Base-by-base conservation (phyloP, 441 rosid species). In the Pelargonium myrrhifolium region DNA sequence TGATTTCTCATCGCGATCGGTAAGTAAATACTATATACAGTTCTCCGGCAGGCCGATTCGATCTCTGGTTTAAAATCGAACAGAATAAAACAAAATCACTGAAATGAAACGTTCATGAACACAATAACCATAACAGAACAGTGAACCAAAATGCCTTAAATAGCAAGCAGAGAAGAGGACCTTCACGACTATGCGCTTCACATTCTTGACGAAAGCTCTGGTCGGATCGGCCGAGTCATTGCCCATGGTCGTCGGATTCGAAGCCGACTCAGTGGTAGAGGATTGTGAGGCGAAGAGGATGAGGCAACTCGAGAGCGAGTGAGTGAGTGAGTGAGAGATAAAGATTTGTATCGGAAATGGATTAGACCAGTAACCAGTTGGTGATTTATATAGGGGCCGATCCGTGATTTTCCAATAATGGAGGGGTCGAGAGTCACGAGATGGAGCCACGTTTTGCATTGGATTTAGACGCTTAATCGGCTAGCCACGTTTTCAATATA, bases 111-210 rank as follows among this genome's bases (percentile, higher is more conserved):
- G 3, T 49, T 17, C 55, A 49, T 49, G 55, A 49, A 49, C 56
- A n/a, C 20, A 49, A 2, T 17, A 24, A 45, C 51, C n/a, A 45
- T 10, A 11, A 12, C 11, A 45, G 53, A 45, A 45, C 4, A 12
- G 14, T 45, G n/a, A n/a, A 49, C 17, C 56, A 14, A 28, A 28
- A 28, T 24, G 26, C 1, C 26, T 24, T 11, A 49, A 49, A 49
- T 49, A 17, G 55, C 4, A 49, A 49, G 55, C 8, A 49, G 56
- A n/a, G 56, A 49, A 49, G 56, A 14, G 56, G 20, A 49, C 56
- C 56, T 49, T 49, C 8, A 49, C 21, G 56, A 49, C 56, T 20
- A 49, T n/a, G 56, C 56, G 56, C 56, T 49, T 49, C 18, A 49
- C 56, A 14, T 49, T 3, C 56, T 14, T 49, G 20, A 49, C n/a